phyloP scores from a whole-genome alignment of 345 rosid genomes.

The Eucalyptus leucophloia region DNA sequence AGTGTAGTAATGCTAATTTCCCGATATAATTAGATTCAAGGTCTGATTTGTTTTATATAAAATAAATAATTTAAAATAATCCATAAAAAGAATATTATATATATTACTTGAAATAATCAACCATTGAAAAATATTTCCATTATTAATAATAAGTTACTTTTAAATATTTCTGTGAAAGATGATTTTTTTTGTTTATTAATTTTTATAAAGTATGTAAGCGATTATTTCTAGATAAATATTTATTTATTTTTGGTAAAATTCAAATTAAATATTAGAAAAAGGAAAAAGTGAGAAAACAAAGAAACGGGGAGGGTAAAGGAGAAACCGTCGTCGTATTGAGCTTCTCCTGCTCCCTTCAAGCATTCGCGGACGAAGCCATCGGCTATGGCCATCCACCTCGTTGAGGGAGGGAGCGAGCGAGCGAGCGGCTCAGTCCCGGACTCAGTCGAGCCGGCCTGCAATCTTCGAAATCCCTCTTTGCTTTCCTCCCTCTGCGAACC shows the following conservation, averaged over 20 bases:
- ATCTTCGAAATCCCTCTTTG: background rate
- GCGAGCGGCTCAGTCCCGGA: background rate
- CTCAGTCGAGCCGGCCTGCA: background rate
- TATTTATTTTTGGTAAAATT: too few species aligned
- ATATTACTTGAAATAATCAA: too few species aligned
- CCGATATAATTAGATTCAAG: background rate
- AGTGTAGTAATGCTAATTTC: background rate
- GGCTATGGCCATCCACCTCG: background rate
- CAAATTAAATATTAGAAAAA: too few species aligned
- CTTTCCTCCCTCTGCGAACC: background rate
- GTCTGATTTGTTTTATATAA: fast-evolving
- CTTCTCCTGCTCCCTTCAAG: background rate
- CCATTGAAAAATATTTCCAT: fast-evolving
- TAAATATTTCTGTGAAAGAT: background rate
- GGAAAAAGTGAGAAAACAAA: background rate
- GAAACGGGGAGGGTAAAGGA: background rate
- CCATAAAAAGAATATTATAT: fast-evolving
- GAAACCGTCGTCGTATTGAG: background rate
- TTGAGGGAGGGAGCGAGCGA: background rate
- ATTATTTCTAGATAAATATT: too few species aligned
- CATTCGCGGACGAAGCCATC: background rate
- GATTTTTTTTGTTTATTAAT: background rate
- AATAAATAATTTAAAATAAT: too few species aligned
- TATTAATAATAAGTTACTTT: too few species aligned
- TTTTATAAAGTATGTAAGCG: background rate